Conservation (phyloP, 2,329 filamentous ascomycete species). For the Sarocladiaceae sp. region DNA sequence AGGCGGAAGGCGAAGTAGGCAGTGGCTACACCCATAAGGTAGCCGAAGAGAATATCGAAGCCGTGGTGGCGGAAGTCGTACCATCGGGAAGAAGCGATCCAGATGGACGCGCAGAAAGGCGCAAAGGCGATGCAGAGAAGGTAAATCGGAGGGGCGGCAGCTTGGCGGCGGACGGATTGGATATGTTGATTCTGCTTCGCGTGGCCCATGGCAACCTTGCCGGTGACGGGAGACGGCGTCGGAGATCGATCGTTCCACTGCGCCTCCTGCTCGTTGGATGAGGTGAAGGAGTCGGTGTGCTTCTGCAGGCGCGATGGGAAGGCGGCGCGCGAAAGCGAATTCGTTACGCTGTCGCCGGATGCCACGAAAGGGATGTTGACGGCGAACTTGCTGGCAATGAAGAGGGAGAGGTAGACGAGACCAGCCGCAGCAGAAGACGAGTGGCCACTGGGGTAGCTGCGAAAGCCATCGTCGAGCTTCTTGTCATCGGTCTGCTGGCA, state of each 20-base stretch:
- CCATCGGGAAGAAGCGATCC: constrained; percentile 80
- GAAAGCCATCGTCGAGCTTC: constrained; percentile 72
- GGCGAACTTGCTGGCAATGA: constrained; percentile 76
- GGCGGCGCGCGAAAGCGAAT: constrained; percentile 52
- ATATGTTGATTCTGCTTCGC: constrained; percentile 25
- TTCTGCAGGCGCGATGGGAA: constrained; percentile 59
- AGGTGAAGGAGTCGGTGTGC: constrained; percentile 28
- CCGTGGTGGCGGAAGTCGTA: constrained; percentile 85
- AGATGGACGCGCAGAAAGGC: constrained; percentile 69
- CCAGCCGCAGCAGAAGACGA: constrained; percentile 68
- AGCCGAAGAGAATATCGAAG: constrained; percentile 89
- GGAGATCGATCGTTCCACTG: constrained; percentile 20
- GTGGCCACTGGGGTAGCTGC: constrained; percentile 59
- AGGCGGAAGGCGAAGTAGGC: constrained; percentile 73
- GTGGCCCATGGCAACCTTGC: constrained; percentile 17
- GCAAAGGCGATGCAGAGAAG: constrained; percentile 63
- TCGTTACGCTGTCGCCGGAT: constrained; percentile 32
- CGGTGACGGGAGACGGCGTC: constrained; percentile 19
- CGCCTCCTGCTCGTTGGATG: constrained; percentile 29
- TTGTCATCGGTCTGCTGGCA: constrained; percentile 59
- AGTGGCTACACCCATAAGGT: constrained; percentile 64
- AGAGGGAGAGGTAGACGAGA: constrained; percentile 78
- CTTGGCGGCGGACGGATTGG: constrained; percentile 53
- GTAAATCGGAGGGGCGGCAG: constrained; percentile 76
- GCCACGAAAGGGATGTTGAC: constrained; percentile 66